Conservation (phyloP, 176 grass and related monocot genomes). For the Themeda triandra region DNA sequence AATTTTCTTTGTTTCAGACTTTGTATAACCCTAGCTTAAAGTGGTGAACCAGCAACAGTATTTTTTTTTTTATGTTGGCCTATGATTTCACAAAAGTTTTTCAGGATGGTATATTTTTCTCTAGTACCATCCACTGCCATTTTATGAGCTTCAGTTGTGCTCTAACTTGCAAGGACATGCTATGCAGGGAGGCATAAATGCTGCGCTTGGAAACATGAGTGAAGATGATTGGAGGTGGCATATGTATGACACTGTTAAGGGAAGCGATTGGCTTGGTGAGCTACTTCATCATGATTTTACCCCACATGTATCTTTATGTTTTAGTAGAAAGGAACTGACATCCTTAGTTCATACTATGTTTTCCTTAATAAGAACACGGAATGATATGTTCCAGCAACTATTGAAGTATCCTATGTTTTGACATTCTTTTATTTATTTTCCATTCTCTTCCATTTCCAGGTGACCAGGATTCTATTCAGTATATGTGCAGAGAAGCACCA, state of each 20-base stretch:
- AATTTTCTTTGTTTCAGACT: not conserved
- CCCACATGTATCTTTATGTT: not conserved
- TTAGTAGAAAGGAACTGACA: not conserved
- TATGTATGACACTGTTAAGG: conserved; percentile 99
- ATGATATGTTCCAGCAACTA: not conserved
- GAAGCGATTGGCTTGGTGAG: conserved; percentile 95
- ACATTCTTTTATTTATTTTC: not conserved
- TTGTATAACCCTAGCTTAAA: not conserved
- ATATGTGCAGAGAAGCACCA: conserved; percentile 99
- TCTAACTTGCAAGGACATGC: not conserved
- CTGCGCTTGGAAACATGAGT: conserved; percentile 92
- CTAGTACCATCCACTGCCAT: not conserved
- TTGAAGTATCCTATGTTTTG: not conserved
- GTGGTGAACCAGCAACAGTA: not conserved
- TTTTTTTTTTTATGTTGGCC: not conserved
- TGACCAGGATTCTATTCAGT: conserved; percentile 98
- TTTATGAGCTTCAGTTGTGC: not conserved
- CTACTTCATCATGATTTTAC: not conserved
- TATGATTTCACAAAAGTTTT: not conserved
- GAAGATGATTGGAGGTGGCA: conserved; percentile 99
- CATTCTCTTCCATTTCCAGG: conserved; percentile 46
- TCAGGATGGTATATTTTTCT: not conserved
- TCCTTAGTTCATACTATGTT: not conserved
- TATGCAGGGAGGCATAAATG: conserved; percentile 91
- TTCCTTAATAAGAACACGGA: not conserved